Evolutionary conservation across 495 filamentous ascomycete genomes (phyloP).

Genomic region (Choiromyces venosus): DNA sequence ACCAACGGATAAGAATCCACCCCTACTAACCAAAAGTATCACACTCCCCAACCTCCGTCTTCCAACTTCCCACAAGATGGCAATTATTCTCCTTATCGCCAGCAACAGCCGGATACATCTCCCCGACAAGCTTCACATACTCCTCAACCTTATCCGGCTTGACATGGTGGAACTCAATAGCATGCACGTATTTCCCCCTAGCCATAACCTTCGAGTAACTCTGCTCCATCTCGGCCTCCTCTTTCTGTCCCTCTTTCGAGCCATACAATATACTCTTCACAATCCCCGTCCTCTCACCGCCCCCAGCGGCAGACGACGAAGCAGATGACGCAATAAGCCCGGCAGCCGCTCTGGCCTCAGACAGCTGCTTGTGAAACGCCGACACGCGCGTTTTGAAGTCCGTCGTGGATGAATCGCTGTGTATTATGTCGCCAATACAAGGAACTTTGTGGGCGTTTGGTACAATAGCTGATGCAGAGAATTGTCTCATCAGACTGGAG

Average conservation of each 20-base stretch:
- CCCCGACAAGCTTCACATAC: slow-evolving; percentile 85
- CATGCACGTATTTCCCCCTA: slow-evolving; percentile 95
- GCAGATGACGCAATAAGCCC: slow-evolving; percentile 44
- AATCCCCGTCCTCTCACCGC: slow-evolving; percentile 26
- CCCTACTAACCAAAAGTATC: slow-evolving; percentile 92
- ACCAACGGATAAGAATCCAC: slow-evolving; percentile 29
- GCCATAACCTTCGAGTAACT: slow-evolving; percentile 91
- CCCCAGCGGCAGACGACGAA: slow-evolving; percentile 14
- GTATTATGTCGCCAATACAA: slow-evolving; percentile 76
- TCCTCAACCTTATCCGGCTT: slow-evolving; percentile 93
- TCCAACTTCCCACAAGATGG: slow-evolving; percentile 94
- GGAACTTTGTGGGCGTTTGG: slow-evolving; percentile 52
- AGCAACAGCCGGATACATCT: slow-evolving; percentile 87
- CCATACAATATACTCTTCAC: slow-evolving; percentile 77
- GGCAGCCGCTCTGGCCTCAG: slow-evolving; percentile 56
- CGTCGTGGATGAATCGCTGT: slow-evolving; percentile 56
- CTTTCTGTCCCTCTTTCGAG: slow-evolving; percentile 83
- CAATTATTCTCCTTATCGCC: slow-evolving; percentile 76
- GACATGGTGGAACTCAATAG: slow-evolving; percentile 94
- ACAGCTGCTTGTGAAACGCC: slow-evolving; percentile 76
- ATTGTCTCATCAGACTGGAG: slow-evolving; percentile 51
- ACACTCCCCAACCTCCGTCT: slow-evolving; percentile 95
- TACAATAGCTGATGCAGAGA: slow-evolving; percentile 54
- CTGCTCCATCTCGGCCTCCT: slow-evolving; percentile 90
- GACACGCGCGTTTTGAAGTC: slow-evolving; percentile 75